These are phyloP conservation scores for Fusarium nisikadoi DNA, from an alignment of 2,329 filamentous ascomycete genomes.

Conservation along the genomic window DNA sequence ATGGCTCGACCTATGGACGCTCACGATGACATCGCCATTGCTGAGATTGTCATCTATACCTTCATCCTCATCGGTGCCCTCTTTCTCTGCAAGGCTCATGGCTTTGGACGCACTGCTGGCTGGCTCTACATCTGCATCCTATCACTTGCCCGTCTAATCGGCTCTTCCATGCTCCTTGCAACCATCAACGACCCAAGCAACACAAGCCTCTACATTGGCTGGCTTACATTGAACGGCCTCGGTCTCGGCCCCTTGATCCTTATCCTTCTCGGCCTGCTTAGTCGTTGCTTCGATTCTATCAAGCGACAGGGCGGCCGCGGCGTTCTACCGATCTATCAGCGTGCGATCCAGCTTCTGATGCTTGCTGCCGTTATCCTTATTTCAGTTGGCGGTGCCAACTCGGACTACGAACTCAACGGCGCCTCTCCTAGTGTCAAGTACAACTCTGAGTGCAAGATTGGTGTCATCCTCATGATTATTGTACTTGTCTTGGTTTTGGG, in stretches of 20 bases:
- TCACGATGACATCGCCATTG: conserved; percentile 49
- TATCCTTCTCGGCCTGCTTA: conserved; percentile 49
- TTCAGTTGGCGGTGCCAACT: conserved; percentile 47
- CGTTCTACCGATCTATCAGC: conserved; percentile 46
- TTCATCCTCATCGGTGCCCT: conserved; percentile 45
- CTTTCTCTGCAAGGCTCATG: conserved; percentile 57
- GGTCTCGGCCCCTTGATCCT: conserved; percentile 61
- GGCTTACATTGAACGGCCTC: conserved; percentile 47
- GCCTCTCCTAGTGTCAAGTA: conserved; percentile 44
- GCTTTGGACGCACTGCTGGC: conserved; percentile 68
- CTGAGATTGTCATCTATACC: conserved; percentile 47
- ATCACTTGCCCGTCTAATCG: conserved; percentile 66
- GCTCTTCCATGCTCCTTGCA: conserved; percentile 57
- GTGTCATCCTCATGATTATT: conserved; percentile 47
- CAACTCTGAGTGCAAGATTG: conserved; percentile 42
- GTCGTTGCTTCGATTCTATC: conserved; percentile 58
- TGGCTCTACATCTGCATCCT: conserved; percentile 70
- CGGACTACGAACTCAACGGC: conserved; percentile 35
- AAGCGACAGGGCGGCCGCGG: conserved; percentile 50
- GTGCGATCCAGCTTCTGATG: conserved; percentile 55
- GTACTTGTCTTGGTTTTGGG: conserved; percentile 55
- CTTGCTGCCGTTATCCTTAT: conserved; percentile 52
- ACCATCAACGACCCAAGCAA: conserved; percentile 63
- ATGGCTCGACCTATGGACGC: conserved; percentile 42
- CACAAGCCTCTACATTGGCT: conserved; percentile 48